These are phyloP conservation scores for Thoreauomyces humboldtii DNA, from an alignment of 192 early-diverging fungal genomes.

Conservation along the genomic window DNA sequence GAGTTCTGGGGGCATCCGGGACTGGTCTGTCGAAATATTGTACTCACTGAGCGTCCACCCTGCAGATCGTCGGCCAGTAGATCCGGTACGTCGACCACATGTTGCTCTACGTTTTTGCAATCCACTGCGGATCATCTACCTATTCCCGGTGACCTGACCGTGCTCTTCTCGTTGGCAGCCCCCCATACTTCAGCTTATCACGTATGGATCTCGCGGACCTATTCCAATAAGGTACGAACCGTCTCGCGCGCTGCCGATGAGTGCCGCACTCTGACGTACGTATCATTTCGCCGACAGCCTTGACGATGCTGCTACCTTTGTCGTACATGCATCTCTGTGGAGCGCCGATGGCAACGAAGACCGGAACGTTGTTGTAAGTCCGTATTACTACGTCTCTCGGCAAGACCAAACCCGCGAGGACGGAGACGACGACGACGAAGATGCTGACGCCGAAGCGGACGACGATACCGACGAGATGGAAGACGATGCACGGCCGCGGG, in stretches of 20 bases:
- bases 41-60: too few species aligned
- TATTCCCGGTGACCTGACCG: too few species aligned
- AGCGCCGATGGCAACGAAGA: slow-evolving; percentile 19
- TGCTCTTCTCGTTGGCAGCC: neutral
- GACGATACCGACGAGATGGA: neutral
- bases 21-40: too few species aligned
- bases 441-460: neutral
- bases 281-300: neutral
- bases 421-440: neutral
- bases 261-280: neutral
- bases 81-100: slow-evolving; percentile 13
- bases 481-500: too few species aligned
- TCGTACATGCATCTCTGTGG: slow-evolving; percentile 26
- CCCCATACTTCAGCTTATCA: slow-evolving; percentile 7
- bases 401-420: neutral
- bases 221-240: neutral
- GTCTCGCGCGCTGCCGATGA: neutral
- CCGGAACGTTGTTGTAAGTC: slow-evolving; percentile 24
- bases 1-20: neutral
- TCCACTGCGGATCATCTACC: neutral
- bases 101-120: neutral
- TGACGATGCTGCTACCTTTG: slow-evolving; percentile 15
- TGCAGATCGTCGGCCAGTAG: slow-evolving; percentile 20
- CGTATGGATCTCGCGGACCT: neutral
- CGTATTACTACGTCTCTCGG: slow-evolving; percentile 25